Percentiles rank a stretch among this genome's conserved stretches.
Evolutionary conservation across 108 stramenopile species (phyloP).

Genomic region (Pseudonitzschia multistriata): DNA sequence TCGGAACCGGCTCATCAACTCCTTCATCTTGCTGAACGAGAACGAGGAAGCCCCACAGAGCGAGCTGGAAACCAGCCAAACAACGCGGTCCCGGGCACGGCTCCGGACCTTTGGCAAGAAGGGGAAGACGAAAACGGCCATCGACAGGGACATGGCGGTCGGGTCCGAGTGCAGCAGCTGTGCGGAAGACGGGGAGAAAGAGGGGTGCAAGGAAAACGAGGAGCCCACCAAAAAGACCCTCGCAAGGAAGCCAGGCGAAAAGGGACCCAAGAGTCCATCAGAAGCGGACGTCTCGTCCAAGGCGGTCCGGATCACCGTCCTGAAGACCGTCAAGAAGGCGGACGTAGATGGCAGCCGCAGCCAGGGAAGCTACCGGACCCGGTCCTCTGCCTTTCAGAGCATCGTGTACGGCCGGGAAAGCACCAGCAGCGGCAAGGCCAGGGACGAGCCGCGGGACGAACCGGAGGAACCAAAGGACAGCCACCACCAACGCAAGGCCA

Average conservation of each 20-base stretch:
- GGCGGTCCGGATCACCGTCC: not conserved
- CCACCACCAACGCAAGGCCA: too few species aligned
- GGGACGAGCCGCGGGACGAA: not conserved
- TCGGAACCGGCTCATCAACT: not conserved
- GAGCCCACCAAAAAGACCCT: too few species aligned
- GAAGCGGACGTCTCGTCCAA: not conserved
- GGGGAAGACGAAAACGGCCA: too few species aligned
- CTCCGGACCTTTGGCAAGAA: too few species aligned
- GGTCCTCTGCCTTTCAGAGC: too few species aligned
- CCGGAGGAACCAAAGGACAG: too few species aligned
- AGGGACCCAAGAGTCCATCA: not conserved
- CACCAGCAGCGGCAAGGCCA: not conserved
- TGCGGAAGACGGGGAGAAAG: too few species aligned
- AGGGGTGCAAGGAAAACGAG: too few species aligned
- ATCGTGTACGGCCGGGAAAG: not conserved
- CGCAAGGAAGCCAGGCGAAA: not conserved
- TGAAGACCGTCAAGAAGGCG: not conserved
- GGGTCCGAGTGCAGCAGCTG: too few species aligned
- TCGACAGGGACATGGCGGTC: too few species aligned
- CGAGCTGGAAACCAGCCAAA: not conserved
- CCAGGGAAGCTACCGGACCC: not conserved
- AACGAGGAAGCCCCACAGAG: not conserved
- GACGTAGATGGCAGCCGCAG: not conserved
- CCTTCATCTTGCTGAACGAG: not conserved
- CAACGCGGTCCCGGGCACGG: too few species aligned